Evolutionary conservation across 2,329 filamentous ascomycete genomes (phyloP).

Genomic region (Fusarium marasasianum): DNA sequence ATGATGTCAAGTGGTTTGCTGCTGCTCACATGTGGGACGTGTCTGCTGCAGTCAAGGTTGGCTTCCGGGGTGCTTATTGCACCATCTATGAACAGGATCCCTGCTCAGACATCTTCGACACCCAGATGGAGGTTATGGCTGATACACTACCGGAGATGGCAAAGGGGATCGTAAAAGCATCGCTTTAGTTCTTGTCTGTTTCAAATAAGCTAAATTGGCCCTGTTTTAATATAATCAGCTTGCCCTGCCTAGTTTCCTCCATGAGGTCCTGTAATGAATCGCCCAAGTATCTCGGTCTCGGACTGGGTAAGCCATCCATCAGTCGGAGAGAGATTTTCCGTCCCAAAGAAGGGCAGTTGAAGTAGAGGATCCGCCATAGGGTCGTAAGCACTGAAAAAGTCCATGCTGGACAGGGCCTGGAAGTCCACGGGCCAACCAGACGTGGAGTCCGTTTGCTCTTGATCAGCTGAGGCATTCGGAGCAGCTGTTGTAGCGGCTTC

Average conservation of each 20-base stretch:
- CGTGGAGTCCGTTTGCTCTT: not conserved
- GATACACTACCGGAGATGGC: not conserved
- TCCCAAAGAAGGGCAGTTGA: not conserved
- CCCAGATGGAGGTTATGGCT: not conserved
- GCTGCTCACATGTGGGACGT: slow-evolving; percentile 71
- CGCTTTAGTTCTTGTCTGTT: not conserved
- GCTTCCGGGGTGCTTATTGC: slow-evolving; percentile 2
- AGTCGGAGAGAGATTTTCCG: not conserved
- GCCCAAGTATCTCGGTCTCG: not conserved
- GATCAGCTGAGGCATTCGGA: not conserved
- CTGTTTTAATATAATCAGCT: too few species aligned
- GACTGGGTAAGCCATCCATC: not conserved
- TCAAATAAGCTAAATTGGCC: not conserved
- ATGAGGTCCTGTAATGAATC: not conserved
- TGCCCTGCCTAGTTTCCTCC: not conserved
- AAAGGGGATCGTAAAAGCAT: not conserved
- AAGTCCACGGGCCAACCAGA: not conserved
- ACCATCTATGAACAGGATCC: slow-evolving; percentile 5
- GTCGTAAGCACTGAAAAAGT: slow-evolving; percentile 6
- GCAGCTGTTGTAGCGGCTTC: not conserved
- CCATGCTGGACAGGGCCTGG: not conserved
- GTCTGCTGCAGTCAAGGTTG: slow-evolving; percentile 52
- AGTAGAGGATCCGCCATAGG: not conserved
- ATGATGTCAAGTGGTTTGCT: slow-evolving; percentile 62
- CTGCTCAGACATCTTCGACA: not conserved